Evolutionary conservation across 306 rosid genomes (phyloP).

Genomic region (Malus sieversii): DNA sequence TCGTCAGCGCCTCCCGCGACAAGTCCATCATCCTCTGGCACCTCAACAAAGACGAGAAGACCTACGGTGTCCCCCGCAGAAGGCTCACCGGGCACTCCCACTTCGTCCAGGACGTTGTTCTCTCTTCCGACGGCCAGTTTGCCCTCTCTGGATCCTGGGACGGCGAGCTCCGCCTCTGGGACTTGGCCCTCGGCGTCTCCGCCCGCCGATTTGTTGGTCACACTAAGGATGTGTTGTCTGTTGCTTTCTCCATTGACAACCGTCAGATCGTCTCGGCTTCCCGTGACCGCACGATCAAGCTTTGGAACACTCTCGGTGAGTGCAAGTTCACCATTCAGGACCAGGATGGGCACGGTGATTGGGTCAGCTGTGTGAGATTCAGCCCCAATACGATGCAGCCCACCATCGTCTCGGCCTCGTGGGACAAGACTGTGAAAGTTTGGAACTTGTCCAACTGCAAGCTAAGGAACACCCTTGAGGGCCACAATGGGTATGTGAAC

Average conservation of each 20-base stretch:
- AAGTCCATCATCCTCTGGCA: constrained; percentile 87
- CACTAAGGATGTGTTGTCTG: constrained; percentile 90
- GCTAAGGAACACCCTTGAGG: constrained; percentile 59
- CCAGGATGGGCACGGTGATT: constrained; percentile 65
- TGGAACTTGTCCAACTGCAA: constrained; percentile 90
- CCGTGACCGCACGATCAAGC: constrained; percentile 92
- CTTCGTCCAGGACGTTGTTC: constrained; percentile 89
- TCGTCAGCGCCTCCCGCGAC: constrained; percentile 84
- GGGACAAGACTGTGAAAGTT: constrained; percentile 68
- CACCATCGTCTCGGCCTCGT: constrained; percentile 75
- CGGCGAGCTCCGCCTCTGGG: constrained; percentile 99
- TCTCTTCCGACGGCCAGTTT: constrained; percentile 94
- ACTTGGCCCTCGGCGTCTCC: constrained; percentile 62
- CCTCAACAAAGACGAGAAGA: constrained; percentile 79
- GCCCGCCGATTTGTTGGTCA: constrained; percentile 92
- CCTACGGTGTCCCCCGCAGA: constrained; percentile 93
- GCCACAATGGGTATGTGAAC: constrained; percentile 80
- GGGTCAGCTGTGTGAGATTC: constrained; percentile 90
- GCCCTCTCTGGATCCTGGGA: constrained; percentile 99
- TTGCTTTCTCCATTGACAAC: constrained; percentile 88
- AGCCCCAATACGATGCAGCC: constrained; percentile 70
- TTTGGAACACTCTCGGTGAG: constrained; percentile 96
- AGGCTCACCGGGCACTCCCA: constrained; percentile 86
- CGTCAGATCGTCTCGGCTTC: constrained; percentile 99
- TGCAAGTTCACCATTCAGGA: constrained; percentile 91